These are phyloP conservation scores for Royoungia palumana DNA, from an alignment of 768 basidiomycete species.

Conservation along the genomic window DNA sequence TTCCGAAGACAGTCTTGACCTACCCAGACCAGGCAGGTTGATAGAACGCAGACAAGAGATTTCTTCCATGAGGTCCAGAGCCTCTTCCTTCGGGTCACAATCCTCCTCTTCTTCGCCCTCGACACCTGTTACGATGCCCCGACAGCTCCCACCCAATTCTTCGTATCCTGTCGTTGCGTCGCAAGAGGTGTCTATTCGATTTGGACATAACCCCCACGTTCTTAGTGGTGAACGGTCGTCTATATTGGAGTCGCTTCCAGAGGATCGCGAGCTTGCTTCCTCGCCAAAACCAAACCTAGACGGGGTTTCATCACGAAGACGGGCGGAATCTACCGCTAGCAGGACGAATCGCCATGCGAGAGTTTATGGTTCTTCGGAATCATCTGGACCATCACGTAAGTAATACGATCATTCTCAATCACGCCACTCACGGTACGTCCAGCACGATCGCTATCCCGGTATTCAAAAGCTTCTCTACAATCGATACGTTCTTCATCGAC, in stretches of 20 bases:
- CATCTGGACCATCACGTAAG: conserved; percentile 17
- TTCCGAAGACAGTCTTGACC: conserved; percentile 18
- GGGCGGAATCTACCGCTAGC: conserved; percentile 13
- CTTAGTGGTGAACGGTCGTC: conserved; percentile 16
- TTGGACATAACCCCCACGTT: conserved; percentile 29
- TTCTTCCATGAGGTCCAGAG: conserved; percentile 17
- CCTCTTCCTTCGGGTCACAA: conserved; percentile 22
- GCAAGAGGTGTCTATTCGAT: conserved; percentile 22
- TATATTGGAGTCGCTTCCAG: conserved; percentile 48
- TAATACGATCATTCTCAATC: neutral
- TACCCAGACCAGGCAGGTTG: conserved; percentile 5
- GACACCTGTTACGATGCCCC: conserved; percentile 17
- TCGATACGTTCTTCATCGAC: conserved; percentile 31
- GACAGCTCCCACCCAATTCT: conserved; percentile 14
- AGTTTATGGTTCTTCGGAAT: conserved; percentile 16
- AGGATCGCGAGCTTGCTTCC: conserved; percentile 42
- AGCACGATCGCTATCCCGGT: conserved; percentile 19
- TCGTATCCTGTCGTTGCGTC: conserved; percentile 23
- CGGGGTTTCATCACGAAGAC: conserved; percentile 13
- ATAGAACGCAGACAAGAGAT: conserved; percentile 2
- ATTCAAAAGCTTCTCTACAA: conserved; percentile 30
- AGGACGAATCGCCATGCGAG: conserved; percentile 14
- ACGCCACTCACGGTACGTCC: neutral
- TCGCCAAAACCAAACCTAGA: conserved; percentile 11
- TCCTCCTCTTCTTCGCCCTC: conserved; percentile 27